phyloP scores from a whole-genome alignment of 2,329 filamentous ascomycete species.

The Albophoma yamanashiensis region DNA sequence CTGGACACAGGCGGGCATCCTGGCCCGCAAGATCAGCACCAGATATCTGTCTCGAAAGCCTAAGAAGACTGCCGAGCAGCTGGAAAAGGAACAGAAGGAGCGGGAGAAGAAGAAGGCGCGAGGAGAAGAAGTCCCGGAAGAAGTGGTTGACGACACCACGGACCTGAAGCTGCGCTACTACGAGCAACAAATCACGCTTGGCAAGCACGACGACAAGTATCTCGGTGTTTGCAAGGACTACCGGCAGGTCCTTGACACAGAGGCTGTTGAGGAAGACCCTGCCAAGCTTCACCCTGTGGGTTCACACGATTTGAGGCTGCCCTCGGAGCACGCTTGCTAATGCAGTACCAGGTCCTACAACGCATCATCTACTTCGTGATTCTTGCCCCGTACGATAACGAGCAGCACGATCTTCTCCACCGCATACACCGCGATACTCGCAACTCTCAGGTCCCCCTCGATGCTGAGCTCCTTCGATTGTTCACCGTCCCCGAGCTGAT shows the following conservation, averaged over 20 bases:
- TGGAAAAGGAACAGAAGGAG: constrained; percentile 85
- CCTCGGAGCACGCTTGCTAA: not conserved
- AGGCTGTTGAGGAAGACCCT: constrained; percentile 85
- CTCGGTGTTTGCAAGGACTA: constrained; percentile 98
- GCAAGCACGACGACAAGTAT: constrained; percentile 96
- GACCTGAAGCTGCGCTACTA: constrained; percentile 94
- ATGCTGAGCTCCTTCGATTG: constrained; percentile 79
- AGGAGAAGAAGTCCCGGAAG: constrained; percentile 68
- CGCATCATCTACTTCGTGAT: constrained; percentile 97
- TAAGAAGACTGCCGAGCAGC: constrained; percentile 80
- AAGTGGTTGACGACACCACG: constrained; percentile 80
- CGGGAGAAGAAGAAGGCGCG: constrained; percentile 75
- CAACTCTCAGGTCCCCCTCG: constrained; percentile 64
- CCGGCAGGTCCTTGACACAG: constrained; percentile 90
- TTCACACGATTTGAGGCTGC: constrained; percentile 2
- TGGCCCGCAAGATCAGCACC: constrained; percentile 95
- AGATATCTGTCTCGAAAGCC: constrained; percentile 82
- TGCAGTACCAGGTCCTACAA: constrained; percentile 60
- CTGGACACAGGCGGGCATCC: constrained; percentile 90
- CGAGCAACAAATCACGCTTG: constrained; percentile 90
- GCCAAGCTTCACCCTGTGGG: constrained; percentile 75
- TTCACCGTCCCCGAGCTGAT: constrained; percentile 96
- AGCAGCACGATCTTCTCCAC: constrained; percentile 94
- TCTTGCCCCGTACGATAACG: constrained; percentile 93
- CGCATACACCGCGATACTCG: constrained; percentile 80